A percentile compares a stretch with the other conserved stretches of the same genome.
phyloP scores from a whole-genome alignment of 345 rosid genomes.

The Moricandia arvensis region DNA sequence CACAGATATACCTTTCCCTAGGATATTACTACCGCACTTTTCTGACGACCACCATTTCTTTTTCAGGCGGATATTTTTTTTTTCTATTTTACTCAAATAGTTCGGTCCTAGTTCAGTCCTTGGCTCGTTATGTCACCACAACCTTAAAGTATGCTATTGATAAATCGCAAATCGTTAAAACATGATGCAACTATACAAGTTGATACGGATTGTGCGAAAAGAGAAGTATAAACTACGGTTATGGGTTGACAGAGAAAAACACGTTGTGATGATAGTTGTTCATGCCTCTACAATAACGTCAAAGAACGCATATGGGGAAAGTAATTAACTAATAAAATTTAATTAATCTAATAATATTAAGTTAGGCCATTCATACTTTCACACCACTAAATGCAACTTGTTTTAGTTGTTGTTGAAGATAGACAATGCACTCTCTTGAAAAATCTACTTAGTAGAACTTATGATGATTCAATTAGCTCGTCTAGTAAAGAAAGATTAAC shows the following conservation, averaged over 20 bases:
- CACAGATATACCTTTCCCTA: background rate
- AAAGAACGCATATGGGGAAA: conserved; percentile 9
- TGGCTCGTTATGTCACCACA: background rate
- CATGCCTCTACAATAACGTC: conserved; percentile 29
- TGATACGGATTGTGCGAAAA: background rate
- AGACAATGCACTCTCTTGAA: background rate
- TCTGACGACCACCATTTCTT: conserved; percentile 5
- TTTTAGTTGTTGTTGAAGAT: background rate
- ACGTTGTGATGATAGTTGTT: conserved; percentile 12
- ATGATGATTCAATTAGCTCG: background rate
- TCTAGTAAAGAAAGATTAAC: background rate
- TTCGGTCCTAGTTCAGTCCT: background rate
- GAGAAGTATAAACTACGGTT: background rate
- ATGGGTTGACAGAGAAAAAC: background rate
- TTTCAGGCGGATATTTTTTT: conserved; percentile 5
- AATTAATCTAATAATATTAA: background rate
- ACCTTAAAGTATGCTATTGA: background rate
- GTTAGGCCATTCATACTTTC: conserved; percentile 8
- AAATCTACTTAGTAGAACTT: background rate
- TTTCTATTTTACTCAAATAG: background rate
- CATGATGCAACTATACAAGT: background rate
- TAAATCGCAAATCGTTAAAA: background rate
- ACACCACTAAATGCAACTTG: conserved; percentile 19
- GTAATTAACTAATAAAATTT: background rate
- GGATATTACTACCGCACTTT: conserved; percentile 1